These are phyloP conservation scores for Pleoardoris graminearum DNA, from an alignment of 2,329 filamentous ascomycete species.

Conservation along the genomic window DNA sequence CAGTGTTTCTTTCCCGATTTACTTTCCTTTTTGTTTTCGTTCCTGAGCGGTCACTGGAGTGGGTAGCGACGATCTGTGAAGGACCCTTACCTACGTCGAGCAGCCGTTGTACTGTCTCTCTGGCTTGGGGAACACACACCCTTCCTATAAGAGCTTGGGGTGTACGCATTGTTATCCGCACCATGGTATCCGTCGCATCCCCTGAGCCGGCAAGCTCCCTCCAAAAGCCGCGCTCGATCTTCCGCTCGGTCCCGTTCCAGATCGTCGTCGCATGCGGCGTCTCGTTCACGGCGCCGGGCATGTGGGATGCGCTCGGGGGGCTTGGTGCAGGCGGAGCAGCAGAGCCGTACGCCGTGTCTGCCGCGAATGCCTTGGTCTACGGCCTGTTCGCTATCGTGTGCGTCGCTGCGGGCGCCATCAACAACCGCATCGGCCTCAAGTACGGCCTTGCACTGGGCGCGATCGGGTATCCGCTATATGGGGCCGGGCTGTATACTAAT, in stretches of 20 bases:
- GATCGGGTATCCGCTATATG: slow-evolving; percentile 48
- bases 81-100: too few species aligned
- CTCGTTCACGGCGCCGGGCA: slow-evolving; percentile 40
- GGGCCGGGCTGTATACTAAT: slow-evolving; percentile 48
- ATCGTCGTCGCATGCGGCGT: slow-evolving; percentile 41
- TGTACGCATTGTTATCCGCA: neutral
- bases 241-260: slow-evolving; percentile 40
- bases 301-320: slow-evolving; percentile 42
- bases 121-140: too few species aligned
- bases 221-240: slow-evolving; percentile 27
- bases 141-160: too few species aligned
- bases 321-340: slow-evolving; percentile 40
- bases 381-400: slow-evolving; percentile 40
- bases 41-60: neutral
- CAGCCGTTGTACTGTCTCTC: too few species aligned
- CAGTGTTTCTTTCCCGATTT: neutral
- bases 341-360: slow-evolving; percentile 38
- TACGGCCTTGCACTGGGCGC: slow-evolving; percentile 49
- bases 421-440: slow-evolving; percentile 42
- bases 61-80: too few species aligned
- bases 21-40: neutral
- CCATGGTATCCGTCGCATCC: neutral
- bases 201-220: slow-evolving; percentile 13
- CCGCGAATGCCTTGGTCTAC: slow-evolving; percentile 40
- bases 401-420: slow-evolving; percentile 42